Evolutionary conservation across 2,329 filamentous ascomycete species (phyloP).

Genomic region (Cercospora janseana): DNA sequence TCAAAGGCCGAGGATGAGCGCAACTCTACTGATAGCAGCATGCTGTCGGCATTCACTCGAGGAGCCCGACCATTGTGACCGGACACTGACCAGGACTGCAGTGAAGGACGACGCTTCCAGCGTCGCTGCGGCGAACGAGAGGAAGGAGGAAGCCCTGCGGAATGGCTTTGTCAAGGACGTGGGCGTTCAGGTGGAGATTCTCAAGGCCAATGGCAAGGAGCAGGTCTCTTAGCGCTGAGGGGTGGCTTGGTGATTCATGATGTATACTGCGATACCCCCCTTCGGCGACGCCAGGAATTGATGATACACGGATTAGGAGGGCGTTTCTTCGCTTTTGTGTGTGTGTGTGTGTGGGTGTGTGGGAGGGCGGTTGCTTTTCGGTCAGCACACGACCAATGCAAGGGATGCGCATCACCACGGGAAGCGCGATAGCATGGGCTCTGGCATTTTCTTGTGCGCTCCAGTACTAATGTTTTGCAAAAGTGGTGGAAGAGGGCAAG

Average conservation of each 20-base stretch:
- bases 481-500: conserved; percentile 16
- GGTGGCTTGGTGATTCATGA: conserved; percentile 3
- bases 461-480: conserved; percentile 10
- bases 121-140: conserved; percentile 28
- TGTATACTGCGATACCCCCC: conserved; percentile 21
- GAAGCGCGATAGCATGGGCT: conserved; percentile 5
- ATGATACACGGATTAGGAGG: conserved; percentile 15
- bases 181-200: conserved; percentile 35
- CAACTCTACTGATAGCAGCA: conserved; percentile 34
- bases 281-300: conserved; percentile 13
- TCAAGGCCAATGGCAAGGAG: conserved; percentile 26
- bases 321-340: conserved; percentile 17
- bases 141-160: conserved; percentile 27
- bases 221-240: conserved; percentile 26
- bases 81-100: conserved; percentile 34
- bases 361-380: conserved; percentile 16
- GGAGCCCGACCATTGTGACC: conserved; percentile 24
- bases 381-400: conserved; percentile 4
- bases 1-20: conserved; percentile 39
- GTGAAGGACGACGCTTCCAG: conserved; percentile 26
- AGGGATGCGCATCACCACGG: background rate
- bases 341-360: too few relatives aligned
- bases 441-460: conserved; percentile 7
- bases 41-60: conserved; percentile 31
- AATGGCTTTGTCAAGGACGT: conserved; percentile 31